Percentiles rank a stretch among this genome's conserved stretches.
Evolutionary conservation across 805 yeast species (phyloP).

Genomic region (Wickerhamomyces rabaulensis): DNA sequence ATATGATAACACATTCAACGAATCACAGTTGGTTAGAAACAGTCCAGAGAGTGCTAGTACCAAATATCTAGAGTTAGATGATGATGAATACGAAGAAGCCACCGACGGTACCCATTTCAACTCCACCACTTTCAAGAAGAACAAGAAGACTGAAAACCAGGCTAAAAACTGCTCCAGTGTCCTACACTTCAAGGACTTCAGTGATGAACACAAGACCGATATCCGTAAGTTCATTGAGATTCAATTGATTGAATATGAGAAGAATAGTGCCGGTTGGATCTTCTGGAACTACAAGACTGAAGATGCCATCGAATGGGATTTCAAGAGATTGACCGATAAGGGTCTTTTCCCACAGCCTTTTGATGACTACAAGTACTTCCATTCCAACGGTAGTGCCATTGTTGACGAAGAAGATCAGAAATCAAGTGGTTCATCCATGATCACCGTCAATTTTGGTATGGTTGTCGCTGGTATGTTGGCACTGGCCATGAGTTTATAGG

Average conservation of each 20-base stretch:
- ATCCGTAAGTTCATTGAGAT: slow-evolving; percentile 55
- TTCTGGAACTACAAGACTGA: slow-evolving; percentile 75
- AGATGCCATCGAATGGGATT: slow-evolving; percentile 63
- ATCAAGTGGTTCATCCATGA: not conserved
- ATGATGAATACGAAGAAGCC: not conserved
- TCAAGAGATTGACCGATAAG: slow-evolving; percentile 40
- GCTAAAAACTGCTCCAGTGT: slow-evolving; percentile 33
- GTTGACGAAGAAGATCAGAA: not conserved
- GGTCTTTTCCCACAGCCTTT: slow-evolving; percentile 63
- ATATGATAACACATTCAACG: slow-evolving; percentile 42
- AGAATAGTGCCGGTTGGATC: slow-evolving; percentile 52
- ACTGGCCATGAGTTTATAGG: not conserved
- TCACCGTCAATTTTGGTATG: not conserved
- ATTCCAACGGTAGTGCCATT: slow-evolving; percentile 19
- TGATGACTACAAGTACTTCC: slow-evolving; percentile 43
- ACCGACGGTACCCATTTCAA: not conserved
- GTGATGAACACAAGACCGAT: slow-evolving; percentile 33
- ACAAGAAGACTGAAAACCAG: slow-evolving; percentile 1
- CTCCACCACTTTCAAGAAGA: not conserved
- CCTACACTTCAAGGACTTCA: slow-evolving; percentile 37
- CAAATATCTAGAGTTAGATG: not conserved
- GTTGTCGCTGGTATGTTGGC: not conserved
- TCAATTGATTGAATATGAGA: slow-evolving; percentile 49
- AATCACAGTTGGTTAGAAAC: slow-evolving; percentile 12
- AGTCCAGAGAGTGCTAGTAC: slow-evolving; percentile 3